A percentile compares a stretch with the other conserved stretches of the same genome.
Conservation (phyloP, 768 basidiomycete species). For the Punctularia strigosozonata region DNA sequence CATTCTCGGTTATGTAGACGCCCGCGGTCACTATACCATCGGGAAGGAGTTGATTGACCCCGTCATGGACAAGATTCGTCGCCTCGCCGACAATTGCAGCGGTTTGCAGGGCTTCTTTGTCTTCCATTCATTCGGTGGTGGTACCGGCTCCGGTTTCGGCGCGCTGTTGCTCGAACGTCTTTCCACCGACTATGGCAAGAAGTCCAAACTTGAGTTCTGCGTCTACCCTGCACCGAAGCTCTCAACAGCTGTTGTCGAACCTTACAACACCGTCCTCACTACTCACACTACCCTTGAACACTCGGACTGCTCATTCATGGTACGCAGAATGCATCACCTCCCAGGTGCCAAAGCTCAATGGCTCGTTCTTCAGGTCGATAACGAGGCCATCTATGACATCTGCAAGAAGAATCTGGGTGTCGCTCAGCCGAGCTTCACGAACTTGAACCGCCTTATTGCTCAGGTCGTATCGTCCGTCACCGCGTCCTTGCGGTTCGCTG, state of each 20-base stretch:
- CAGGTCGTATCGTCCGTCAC: slow-evolving; percentile 98
- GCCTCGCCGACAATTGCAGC: slow-evolving; percentile 90
- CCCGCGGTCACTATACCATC: slow-evolving; percentile 96
- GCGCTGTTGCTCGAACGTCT: slow-evolving; percentile 92
- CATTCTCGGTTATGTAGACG: slow-evolving; percentile 40
- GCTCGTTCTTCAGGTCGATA: slow-evolving; percentile 61
- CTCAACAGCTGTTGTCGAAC: slow-evolving; percentile 93
- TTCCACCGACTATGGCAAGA: slow-evolving; percentile 97
- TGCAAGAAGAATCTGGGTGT: slow-evolving; percentile 94
- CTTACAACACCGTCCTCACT: slow-evolving; percentile 94
- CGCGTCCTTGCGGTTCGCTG: slow-evolving; percentile 93
- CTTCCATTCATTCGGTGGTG: slow-evolving; percentile 99
- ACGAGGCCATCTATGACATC: slow-evolving; percentile 99
- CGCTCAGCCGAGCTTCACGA: slow-evolving; percentile 76
- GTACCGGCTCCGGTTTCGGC: slow-evolving; percentile 97
- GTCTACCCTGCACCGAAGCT: slow-evolving; percentile 92
- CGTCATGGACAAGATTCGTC: slow-evolving; percentile 91
- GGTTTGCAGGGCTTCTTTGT: slow-evolving; percentile 99
- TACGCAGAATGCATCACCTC: slow-evolving; percentile 13
- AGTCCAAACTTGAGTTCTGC: slow-evolving; percentile 96
- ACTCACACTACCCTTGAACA: slow-evolving; percentile 98
- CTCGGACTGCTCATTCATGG: slow-evolving; percentile 99
- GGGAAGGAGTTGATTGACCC: slow-evolving; percentile 97
- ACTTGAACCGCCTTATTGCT: slow-evolving; percentile 93
- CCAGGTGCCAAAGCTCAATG: not conserved